A percentile compares a stretch with the other conserved stretches of the same genome.
phyloP scores from a whole-genome alignment of 2,329 filamentous ascomycete species.

The Paraphoma sp. region DNA sequence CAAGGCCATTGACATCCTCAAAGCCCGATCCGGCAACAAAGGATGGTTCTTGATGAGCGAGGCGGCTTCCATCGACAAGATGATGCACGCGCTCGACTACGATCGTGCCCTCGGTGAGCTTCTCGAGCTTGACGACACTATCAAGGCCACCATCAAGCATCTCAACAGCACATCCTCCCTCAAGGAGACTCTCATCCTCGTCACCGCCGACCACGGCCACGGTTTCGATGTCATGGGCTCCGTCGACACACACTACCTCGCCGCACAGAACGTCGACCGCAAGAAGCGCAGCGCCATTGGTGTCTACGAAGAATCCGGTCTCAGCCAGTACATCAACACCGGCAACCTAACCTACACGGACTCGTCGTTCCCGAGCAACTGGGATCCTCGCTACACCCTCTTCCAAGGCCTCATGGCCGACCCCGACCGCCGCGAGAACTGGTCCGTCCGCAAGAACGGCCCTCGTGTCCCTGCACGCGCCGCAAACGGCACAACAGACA shows the following conservation, averaged over 20 bases:
- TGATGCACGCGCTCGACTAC: constrained; percentile 86
- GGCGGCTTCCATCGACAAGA: constrained; percentile 85
- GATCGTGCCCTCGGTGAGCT: constrained; percentile 85
- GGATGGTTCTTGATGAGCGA: constrained; percentile 72
- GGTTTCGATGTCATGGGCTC: constrained; percentile 86
- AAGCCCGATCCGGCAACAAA: constrained; percentile 67
- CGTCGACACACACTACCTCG: constrained; percentile 80
- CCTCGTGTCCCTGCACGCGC: constrained; percentile 68
- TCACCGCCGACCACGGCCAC: constrained; percentile 88
- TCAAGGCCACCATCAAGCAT: constrained; percentile 75
- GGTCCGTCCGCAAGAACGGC: constrained; percentile 70
- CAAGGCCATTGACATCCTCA: constrained; percentile 83
- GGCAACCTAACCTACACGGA: constrained; percentile 70
- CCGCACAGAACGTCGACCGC: constrained; percentile 69
- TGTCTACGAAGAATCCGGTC: constrained; percentile 74
- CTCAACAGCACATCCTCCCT: constrained; percentile 70
- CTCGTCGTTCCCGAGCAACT: constrained; percentile 81
- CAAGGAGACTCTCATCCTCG: constrained; percentile 78
- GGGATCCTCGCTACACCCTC: constrained; percentile 84
- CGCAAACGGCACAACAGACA: constrained; percentile 60
- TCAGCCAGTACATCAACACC: constrained; percentile 75
- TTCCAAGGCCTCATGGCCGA: constrained; percentile 74
- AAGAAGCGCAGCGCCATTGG: constrained; percentile 78
- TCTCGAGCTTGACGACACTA: constrained; percentile 83
- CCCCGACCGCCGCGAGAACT: constrained; percentile 80